Conservation (phyloP, 164 flowering plant genomes). For the Paratinospora sagittata region DNA sequence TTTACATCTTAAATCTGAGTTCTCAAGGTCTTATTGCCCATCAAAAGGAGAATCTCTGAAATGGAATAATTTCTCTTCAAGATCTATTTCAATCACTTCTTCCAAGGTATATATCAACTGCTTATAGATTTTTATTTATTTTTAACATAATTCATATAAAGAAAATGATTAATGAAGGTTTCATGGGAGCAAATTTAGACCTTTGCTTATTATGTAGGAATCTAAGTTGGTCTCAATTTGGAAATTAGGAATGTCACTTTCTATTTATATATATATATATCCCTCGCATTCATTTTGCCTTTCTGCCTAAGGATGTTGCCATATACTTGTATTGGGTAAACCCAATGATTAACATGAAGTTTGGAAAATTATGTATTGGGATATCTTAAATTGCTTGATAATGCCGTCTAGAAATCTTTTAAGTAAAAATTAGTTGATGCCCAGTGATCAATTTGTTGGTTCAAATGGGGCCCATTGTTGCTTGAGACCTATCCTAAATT, state of each 20-base stretch:
- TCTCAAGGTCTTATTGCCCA: constrained; percentile 24
- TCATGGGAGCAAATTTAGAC: background rate
- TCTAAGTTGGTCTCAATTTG: background rate
- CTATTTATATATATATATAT: background rate
- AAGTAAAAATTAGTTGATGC: too few relatives aligned
- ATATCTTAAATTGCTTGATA: too few relatives aligned
- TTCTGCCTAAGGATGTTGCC: too few relatives aligned
- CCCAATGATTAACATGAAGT: background rate
- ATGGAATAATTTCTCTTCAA: constrained; percentile 24
- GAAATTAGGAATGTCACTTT: background rate
- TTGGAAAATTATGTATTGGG: too few relatives aligned
- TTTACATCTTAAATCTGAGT: constrained; percentile 23
- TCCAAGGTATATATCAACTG: constrained; percentile 35
- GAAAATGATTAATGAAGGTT: background rate
- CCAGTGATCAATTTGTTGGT: too few relatives aligned
- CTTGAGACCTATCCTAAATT: too few relatives aligned
- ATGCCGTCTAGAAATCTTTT: too few relatives aligned
- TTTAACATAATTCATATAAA: background rate
- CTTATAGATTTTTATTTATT: background rate
- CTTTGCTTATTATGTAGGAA: background rate
- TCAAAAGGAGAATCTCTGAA: constrained; percentile 20
- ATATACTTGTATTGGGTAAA: background rate
- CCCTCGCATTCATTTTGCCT: background rate
- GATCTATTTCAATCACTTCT: constrained; percentile 17
- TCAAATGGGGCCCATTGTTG: too few relatives aligned